phyloP scores from a whole-genome alignment of 139 green algal genomes.

The Desmodesmus armatus region DNA sequence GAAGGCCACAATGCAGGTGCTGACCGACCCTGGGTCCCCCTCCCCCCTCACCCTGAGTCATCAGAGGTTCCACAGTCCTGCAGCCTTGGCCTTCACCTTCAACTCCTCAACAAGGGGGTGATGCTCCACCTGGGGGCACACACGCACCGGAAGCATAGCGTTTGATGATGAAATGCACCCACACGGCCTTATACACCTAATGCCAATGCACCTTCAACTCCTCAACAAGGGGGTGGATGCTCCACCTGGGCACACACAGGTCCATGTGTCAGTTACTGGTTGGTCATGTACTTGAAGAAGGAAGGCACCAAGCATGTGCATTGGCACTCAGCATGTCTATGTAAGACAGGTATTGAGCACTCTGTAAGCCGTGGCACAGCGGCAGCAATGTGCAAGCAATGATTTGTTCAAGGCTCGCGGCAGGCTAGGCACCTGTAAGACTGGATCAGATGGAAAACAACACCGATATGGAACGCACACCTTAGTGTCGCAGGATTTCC shows the following conservation, averaged over 20 bases:
- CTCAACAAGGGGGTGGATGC: constrained; percentile 84
- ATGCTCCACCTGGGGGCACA: constrained; percentile 87
- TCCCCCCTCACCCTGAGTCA: constrained; percentile 71
- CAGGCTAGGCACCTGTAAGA: no score
- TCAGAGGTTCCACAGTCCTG: constrained; percentile 98
- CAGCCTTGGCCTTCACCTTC: constrained; percentile 77
- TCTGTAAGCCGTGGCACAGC: no score
- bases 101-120: constrained; percentile 87
- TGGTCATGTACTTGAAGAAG: no score
- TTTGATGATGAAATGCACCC: neutral
- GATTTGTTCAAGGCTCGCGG: no score
- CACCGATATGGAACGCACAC: no score
- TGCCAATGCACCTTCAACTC: constrained; percentile 86
- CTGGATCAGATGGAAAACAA: neutral
- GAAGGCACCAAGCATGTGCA: neutral
- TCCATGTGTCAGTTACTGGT: no score
- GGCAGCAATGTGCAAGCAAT: neutral
- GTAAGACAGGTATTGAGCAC: no score
- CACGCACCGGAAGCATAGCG: neutral
- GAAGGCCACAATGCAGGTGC: no score
- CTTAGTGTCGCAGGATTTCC: no score
- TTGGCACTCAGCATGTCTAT: neutral
- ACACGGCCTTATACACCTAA: neutral
- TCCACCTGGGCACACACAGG: no score
- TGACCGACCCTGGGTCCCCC: no score